Evolutionary conservation across 345 rosid species (phyloP).

Genomic region (Leavenworthia alabamica): DNA sequence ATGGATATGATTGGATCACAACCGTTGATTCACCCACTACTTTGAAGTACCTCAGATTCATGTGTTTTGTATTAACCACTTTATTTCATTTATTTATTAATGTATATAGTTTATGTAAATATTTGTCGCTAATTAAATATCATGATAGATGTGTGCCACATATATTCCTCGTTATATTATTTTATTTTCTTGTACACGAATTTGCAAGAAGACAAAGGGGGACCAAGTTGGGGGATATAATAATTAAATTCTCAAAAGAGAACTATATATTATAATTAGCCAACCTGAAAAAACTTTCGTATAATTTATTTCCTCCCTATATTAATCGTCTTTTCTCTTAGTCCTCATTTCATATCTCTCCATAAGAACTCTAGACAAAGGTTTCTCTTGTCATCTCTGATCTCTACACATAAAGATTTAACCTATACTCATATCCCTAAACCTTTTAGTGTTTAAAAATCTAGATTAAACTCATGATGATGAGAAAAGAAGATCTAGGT

Average conservation of each 20-base stretch:
- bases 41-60: conserved; percentile 28
- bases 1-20: conserved; percentile 36
- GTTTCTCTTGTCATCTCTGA: conserved; percentile 9
- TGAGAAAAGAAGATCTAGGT: conserved; percentile 72
- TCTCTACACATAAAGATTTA: neutral
- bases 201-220: conserved; percentile 14
- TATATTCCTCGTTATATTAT: neutral
- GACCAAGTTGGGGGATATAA: conserved; percentile 28
- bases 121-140: no score
- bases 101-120: no score
- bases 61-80: conserved; percentile 31
- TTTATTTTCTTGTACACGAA: neutral
- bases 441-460: no score
- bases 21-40: conserved; percentile 21
- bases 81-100: neutral
- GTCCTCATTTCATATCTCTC: conserved; percentile 11
- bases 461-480: conserved; percentile 42
- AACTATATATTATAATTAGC: conserved; percentile 18
- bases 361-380: conserved; percentile 19
- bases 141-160: neutral
- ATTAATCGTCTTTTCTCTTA: conserved; percentile 11
- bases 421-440: neutral
- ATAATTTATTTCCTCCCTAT: conserved; percentile 21
- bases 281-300: conserved; percentile 23
- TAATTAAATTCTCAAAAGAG: conserved; percentile 20